Evolutionary conservation across 441 rosid genomes (phyloP).

Genomic region (Sinapis alba): DNA sequence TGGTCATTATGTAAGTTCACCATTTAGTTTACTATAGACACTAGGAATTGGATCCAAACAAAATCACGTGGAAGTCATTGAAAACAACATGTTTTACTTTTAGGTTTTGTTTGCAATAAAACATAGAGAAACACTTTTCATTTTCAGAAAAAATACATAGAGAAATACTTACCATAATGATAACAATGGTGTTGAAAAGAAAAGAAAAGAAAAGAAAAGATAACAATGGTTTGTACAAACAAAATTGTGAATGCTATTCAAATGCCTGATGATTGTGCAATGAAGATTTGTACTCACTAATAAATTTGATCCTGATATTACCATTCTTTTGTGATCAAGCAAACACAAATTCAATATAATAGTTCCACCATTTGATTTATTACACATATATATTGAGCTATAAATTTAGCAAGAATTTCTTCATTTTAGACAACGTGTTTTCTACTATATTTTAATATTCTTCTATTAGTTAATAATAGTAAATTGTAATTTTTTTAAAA

Average conservation of each 20-base stretch:
- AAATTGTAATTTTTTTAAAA: too few species aligned
- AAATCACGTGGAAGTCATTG: neutral
- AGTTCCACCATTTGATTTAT: neutral
- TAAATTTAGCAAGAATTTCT: neutral
- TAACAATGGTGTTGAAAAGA: too few species aligned
- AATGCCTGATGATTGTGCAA: neutral
- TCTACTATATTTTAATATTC: too few species aligned
- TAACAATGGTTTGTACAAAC: neutral
- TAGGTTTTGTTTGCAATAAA: neutral
- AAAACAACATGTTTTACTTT: neutral
- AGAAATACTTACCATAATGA: too few species aligned
- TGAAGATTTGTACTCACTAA: neutral
- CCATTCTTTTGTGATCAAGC: neutral
- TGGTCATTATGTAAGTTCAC: neutral
- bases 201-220: neutral
- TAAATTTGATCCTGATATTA: neutral
- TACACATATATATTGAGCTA: neutral
- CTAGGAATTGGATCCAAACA: neutral
- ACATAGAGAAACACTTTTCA: neutral
- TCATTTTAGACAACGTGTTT: neutral
- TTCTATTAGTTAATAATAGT: too few species aligned
- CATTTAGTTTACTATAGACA: neutral
- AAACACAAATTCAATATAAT: neutral
- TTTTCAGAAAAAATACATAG: too few species aligned
- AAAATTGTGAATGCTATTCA: neutral